Base-by-base conservation (phyloP, 805 yeast genomes). In the Candida nanaspora region DNA sequence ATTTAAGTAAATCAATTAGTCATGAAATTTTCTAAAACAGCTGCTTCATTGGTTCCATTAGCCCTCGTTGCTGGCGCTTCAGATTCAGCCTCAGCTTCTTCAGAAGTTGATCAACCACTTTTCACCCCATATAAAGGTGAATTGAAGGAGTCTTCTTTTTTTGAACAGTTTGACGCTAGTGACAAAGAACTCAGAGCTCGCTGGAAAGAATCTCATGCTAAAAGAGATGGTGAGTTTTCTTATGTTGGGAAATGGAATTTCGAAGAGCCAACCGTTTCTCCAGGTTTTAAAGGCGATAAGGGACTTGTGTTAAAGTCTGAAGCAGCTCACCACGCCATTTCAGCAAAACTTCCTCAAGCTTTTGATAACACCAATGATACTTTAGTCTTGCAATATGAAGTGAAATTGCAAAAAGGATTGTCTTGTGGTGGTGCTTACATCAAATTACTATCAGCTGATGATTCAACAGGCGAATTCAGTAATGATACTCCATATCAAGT, bases 401-500 rank as follows among this genome's bases (percentile, higher is more conserved):
- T 86, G 41, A 88, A 88, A 64, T 63, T 81, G 33, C 96, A 89
- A 65, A 69, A 82, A 32, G 86, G 85, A 9, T 65, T 87, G 41
- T 69, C 69, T 35, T 89, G 97, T 63, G 95, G 95, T 37, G 97
- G 97, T 41, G 91, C 94, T 1, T 89, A 88, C 63, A 59, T 89
- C 49, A 89, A 89, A 66, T 66, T 89, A 35, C 62, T 89, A 41
- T 68, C 78, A 35, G 58, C 59, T 2, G 61, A 62, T 10, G 72
- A 68, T 7, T 51, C 60, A 3, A 67, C 61, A 31, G 51, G 40
- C 2, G 74, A 75, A 44, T 82, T 87, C 66, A 69, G 66, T 48
- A 73, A 76, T 45, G 78, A 70, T 22, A 72, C 94, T 3, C 85
- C 88, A 2, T 86, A 82, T 63, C 87, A 83, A 60, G 65, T 89